Base-by-base conservation (phyloP, 306 rosid species). In the Rubus idaeus region DNA sequence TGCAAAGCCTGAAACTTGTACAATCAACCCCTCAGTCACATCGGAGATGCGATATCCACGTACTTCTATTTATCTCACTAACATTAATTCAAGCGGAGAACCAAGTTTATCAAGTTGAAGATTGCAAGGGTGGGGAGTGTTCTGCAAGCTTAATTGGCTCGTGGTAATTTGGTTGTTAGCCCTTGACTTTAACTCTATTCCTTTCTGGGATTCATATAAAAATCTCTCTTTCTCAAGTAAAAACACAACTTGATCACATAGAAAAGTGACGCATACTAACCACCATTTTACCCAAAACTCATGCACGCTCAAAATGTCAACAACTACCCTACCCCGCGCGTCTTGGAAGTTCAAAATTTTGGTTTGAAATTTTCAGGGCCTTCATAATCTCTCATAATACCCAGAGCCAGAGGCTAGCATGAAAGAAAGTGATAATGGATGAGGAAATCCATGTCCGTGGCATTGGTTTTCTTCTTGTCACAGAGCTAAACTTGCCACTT, bases 391-490 rank as follows among this genome's bases (percentile, higher is more conserved):
- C 63, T 39, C 70, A 40, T 16, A 17, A 73, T 63, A 79, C 77
- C 79, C 57, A 80, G n/a, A 76, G 78, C 35, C 35, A 75, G 58
- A 58, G 16, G 16, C 17, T 10, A 17, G 46, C 46, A 58, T 44
- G 69, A 58, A 46, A 9, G n/a, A 56, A 65, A 66, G 72, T 18
- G 78, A 68, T 46, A 82, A 79, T 67, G 79, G 81, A 83, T 79
- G 77, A 82, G 87, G 96, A 90, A 82, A 88, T 84, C 89, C 62
- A 83, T 80, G 88, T 72, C 74, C 71, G 70, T 67, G 82, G 81
- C 42, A 56, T 70, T 62, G 58, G 76, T 84, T 84, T 63, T 88
- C 88, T 83, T 75, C 87, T 83, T 86, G 95, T 85, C 96, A 74
- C 74, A 56, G 71, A 67, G 76, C 82, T 26, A 60, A 72, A 47